A percentile compares a stretch with the other conserved stretches of the same genome.
phyloP scores from a whole-genome alignment of 208 protist genomes.

The Blechomonas ayalai region DNA sequence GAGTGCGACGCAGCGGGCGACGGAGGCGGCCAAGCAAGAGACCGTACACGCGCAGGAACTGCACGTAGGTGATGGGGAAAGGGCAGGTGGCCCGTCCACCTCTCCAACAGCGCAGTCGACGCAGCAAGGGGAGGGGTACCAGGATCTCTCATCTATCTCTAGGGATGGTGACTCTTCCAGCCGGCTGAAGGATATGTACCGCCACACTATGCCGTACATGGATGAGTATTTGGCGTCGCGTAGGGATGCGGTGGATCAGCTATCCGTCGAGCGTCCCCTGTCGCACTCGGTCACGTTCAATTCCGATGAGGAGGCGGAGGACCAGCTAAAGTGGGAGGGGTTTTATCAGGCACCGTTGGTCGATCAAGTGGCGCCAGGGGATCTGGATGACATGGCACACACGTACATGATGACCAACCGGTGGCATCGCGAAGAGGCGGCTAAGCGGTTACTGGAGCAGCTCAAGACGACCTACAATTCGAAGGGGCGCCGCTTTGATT shows the following conservation, averaged over 20 bases:
- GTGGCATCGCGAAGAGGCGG: conserved; percentile 85
- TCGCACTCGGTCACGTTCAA: conserved; percentile 79
- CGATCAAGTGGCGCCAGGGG: conserved; percentile 75
- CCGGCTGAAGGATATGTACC: conserved; percentile 41
- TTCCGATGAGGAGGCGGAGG: conserved; percentile 77
- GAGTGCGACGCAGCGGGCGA: conserved; percentile 39
- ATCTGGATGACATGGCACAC: conserved; percentile 76
- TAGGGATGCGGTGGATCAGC: conserved; percentile 40
- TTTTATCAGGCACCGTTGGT: conserved; percentile 83
- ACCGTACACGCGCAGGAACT: conserved; percentile 45
- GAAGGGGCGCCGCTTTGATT: conserved; percentile 75
- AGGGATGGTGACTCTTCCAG: not conserved
- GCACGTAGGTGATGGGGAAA: conserved; percentile 18
- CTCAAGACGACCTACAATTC: conserved; percentile 74
- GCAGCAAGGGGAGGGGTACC: not conserved
- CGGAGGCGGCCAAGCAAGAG: conserved; percentile 32
- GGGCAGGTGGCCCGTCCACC: not conserved
- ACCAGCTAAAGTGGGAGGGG: conserved; percentile 87
- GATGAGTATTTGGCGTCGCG: conserved; percentile 82
- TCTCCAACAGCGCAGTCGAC: not conserved
- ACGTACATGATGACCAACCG: conserved; percentile 80
- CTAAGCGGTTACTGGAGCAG: conserved; percentile 83
- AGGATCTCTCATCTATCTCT: too few relatives aligned
- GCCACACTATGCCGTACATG: conserved; percentile 58
- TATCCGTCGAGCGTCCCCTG: conserved; percentile 81